Base-by-base conservation (phyloP, 495 filamentous ascomycete genomes). In the Neurospora sp. region DNA sequence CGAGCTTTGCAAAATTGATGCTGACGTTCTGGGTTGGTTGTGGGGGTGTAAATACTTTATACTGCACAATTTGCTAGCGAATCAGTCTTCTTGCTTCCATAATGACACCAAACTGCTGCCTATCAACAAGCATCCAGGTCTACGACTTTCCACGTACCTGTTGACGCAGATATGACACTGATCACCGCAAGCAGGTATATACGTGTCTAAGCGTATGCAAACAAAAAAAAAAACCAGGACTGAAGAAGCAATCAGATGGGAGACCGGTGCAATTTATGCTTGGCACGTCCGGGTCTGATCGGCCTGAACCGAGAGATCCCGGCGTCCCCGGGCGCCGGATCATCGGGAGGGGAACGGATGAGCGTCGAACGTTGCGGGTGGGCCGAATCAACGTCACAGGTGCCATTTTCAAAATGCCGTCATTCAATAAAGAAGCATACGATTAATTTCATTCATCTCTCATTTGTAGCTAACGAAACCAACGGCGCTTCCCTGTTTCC, bases 381-480 rank as follows among this genome's bases (percentile, higher is more conserved):
- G 54, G 28, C 54, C 24, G 6, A 62, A 31, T 62, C 45, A 62
- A 62, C 28, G 28, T 62, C 54, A 62, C 54, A 62, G 54, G 54
- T 9, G 13, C 54, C 24, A 62, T 34, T 62, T 31, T 62, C 54
- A 31, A 34, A 62, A 31, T 62, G 28, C 54, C 54, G 54, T 62
- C 54, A 62, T 62, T 17, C 48, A 15, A 28, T 28, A 2, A 31
- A 59, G 11, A 5, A 54, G 48, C 24, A 59, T 15, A 28, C 24
- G 2, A 17, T 31, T 17, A 7, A 62, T 9, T 62, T 34, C 54
- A 34, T 73, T 71, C 48, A 54, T 8, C 21, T 70, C 36, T 70
- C 48, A 72, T 69, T 70, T 74, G 73, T 71, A 28, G 75, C 72
- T 70, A 66, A 74, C 39, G 24, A 71, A 71, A 71, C 3, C 70